These are phyloP conservation scores for Candida gigantensis DNA, from an alignment of 1,139 yeast species.

Conservation along the genomic window DNA sequence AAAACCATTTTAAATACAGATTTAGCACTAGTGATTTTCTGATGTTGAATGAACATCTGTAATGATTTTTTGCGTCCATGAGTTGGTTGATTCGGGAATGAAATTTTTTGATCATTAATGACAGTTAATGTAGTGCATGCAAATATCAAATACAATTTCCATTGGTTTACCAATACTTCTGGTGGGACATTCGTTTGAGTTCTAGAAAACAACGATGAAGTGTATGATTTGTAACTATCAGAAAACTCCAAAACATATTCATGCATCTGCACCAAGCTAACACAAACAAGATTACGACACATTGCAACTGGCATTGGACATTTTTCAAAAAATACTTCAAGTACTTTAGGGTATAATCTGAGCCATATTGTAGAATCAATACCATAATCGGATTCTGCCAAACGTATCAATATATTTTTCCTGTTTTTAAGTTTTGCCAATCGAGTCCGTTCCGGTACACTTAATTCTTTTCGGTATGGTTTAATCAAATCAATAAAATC, in stretches of 20 bases:
- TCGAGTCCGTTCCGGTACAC: constrained; percentile 80
- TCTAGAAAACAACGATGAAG: constrained; percentile 40
- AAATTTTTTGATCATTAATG: constrained; percentile 76
- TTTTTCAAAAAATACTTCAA: constrained; percentile 70
- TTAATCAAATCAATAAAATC: constrained; percentile 69
- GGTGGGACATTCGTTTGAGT: constrained; percentile 48
- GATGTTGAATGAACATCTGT: constrained; percentile 83
- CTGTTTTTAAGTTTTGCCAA: constrained; percentile 63
- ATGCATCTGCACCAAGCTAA: constrained; percentile 85
- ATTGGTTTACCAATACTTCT: constrained; percentile 77
- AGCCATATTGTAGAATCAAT: constrained; percentile 97
- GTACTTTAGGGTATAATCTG: constrained; percentile 74
- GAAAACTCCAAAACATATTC: constrained; percentile 71
- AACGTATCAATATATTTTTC: constrained; percentile 63
- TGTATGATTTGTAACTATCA: constrained; percentile 47
- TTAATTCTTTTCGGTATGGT: constrained; percentile 60
- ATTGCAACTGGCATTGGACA: constrained; percentile 95
- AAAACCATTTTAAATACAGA: constrained; percentile 86
- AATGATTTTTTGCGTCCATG: constrained; percentile 74
- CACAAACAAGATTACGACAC: constrained; percentile 90
- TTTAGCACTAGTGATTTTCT: constrained; percentile 88
- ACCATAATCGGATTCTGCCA: constrained; percentile 92
- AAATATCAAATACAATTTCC: constrained; percentile 85
- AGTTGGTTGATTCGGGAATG: constrained; percentile 60
- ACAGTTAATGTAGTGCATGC: constrained; percentile 92